Evolutionary conservation across 2,329 filamentous ascomycete genomes (phyloP).

Genomic region (Aspergillus chevalieri): DNA sequence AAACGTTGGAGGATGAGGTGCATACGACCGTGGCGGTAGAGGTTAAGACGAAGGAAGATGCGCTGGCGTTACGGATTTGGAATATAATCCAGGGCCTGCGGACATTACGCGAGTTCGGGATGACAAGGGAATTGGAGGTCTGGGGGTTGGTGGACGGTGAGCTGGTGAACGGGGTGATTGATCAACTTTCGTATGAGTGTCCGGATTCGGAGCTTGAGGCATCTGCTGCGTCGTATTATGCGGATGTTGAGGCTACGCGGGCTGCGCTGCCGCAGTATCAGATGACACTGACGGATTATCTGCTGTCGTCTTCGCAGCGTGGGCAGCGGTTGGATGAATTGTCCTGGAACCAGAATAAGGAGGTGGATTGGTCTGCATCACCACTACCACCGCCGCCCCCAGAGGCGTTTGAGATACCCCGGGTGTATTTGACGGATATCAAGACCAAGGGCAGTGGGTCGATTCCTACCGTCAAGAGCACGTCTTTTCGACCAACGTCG

Average conservation of each 20-base stretch:
- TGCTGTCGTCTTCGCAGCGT: conserved; percentile 33
- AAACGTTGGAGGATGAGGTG: conserved; percentile 77
- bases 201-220: conserved; percentile 67
- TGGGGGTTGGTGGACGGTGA: conserved; percentile 81
- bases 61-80: conserved; percentile 77
- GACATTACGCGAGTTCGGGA: conserved; percentile 62
- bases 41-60: conserved; percentile 69
- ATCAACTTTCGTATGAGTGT: conserved; percentile 71
- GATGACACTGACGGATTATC: conserved; percentile 41
- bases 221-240: conserved; percentile 43
- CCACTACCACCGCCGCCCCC: conserved; percentile 8
- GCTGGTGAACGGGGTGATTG: conserved; percentile 83
- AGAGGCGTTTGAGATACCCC: conserved; percentile 21
- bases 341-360: conserved; percentile 13
- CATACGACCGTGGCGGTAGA: conserved; percentile 70
- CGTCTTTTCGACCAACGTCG: conserved; percentile 65
- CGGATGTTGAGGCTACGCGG: conserved; percentile 29
- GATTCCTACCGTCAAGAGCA: conserved; percentile 54
- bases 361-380: conserved; percentile 6
- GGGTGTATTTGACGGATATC: conserved; percentile 76
- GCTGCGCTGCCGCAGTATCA: conserved; percentile 38
- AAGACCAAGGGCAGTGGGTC: conserved; percentile 68
- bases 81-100: conserved; percentile 83
- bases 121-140: conserved; percentile 71
- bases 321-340: conserved; percentile 31